phyloP scores from a whole-genome alignment of 2,329 filamentous ascomycete species.

The Neurospora crassa region DNA sequence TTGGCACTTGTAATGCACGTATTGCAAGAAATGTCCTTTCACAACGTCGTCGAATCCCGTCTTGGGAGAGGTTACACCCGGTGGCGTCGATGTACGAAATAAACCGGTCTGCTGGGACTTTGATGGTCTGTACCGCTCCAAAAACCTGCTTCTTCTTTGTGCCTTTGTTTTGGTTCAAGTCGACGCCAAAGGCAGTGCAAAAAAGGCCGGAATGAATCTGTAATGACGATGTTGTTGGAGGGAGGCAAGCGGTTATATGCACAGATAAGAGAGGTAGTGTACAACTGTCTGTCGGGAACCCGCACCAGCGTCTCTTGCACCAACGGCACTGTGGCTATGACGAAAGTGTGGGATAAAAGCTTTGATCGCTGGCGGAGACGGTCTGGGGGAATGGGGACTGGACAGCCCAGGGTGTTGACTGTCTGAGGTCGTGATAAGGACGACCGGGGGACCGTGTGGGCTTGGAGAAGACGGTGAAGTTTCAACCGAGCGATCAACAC shows the following conservation, averaged over 20 bases:
- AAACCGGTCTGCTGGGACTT: neutral
- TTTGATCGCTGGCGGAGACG: neutral
- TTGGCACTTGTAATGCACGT: neutral
- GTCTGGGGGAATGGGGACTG: neutral
- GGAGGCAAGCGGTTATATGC: slow-evolving; percentile 2
- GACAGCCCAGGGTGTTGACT: neutral
- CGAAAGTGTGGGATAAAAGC: neutral
- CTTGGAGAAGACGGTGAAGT: neutral
- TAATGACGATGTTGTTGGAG: slow-evolving; percentile 1
- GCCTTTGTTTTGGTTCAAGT: neutral
- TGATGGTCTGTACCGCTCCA: neutral
- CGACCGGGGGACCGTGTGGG: neutral
- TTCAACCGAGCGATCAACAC: neutral
- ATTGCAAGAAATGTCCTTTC: neutral
- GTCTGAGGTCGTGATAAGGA: neutral
- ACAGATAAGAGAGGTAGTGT: neutral
- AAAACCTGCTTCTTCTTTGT: neutral
- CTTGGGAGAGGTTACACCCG: neutral
- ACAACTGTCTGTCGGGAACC: neutral
- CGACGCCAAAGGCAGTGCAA: neutral
- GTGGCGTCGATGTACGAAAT: neutral
- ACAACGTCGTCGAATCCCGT: neutral
- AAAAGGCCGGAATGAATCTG: no score
- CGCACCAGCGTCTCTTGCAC: neutral
- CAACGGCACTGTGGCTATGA: neutral